Conservation (phyloP, 306 rosid genomes). For the Lagenaria siceraria region DNA sequence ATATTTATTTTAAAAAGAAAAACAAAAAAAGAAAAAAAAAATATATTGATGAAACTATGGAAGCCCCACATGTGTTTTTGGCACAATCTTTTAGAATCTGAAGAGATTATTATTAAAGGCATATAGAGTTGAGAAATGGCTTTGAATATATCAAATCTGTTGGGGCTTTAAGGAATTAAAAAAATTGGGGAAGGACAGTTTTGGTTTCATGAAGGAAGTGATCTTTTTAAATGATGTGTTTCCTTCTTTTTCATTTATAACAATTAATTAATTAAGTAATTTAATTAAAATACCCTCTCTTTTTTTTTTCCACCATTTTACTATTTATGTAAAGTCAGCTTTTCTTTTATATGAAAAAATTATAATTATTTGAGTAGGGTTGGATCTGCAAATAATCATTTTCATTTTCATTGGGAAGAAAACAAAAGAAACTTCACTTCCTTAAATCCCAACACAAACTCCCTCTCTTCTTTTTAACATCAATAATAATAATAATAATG, state of each 20-base stretch:
- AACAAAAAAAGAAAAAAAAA: too few relatives aligned
- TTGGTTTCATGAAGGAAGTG: neutral
- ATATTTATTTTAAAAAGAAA: neutral
- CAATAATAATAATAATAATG: neutral
- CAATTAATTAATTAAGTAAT: neutral
- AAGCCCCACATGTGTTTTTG: conserved; percentile 5
- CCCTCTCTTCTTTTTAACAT: neutral
- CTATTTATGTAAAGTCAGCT: neutral
- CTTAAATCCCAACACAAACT: neutral
- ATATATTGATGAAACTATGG: neutral
- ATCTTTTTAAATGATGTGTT: neutral
- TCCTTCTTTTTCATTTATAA: neutral
- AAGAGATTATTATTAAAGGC: neutral
- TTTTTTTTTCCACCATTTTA: neutral
- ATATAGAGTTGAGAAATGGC: neutral
- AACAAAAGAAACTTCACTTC: neutral
- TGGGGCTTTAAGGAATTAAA: neutral
- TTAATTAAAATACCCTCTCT: neutral
- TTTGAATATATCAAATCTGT: neutral
- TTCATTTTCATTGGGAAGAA: neutral
- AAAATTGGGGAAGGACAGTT: neutral
- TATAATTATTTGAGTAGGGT: neutral
- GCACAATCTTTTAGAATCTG: conserved; percentile 6
- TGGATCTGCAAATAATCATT: neutral
- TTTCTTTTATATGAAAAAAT: neutral